Evolutionary conservation across 305 asterid genomes (phyloP).

Genomic region (Fraxinus angustifolia): DNA sequence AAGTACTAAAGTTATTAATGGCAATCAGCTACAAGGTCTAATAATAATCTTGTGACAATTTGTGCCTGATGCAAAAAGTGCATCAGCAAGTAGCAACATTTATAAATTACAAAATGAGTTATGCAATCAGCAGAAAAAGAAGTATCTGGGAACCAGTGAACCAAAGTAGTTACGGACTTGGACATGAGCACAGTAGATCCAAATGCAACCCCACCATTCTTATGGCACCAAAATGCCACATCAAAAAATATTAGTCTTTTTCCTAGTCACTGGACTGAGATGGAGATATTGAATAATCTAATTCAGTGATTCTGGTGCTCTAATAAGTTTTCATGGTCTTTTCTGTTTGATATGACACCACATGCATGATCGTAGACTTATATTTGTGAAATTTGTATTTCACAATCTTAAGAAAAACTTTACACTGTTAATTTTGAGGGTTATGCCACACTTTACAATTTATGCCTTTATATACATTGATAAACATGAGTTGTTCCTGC

Average conservation of each 20-base stretch:
- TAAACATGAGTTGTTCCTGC: not conserved
- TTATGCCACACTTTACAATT: not conserved
- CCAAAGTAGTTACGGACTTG: not conserved
- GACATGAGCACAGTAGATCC: not conserved
- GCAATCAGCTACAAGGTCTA: not conserved
- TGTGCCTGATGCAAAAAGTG: not conserved
- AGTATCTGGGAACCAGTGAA: not conserved
- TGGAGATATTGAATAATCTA: not conserved
- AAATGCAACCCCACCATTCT: not conserved
- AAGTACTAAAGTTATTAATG: not conserved
- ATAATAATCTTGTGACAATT: not conserved
- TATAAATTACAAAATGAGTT: not conserved
- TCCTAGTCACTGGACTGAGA: not conserved
- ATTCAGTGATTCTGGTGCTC: not conserved
- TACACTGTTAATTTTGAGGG: not conserved
- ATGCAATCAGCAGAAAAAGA: not conserved
- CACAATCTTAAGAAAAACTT: not conserved
- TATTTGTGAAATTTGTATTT: not conserved
- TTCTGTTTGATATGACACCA: not conserved
- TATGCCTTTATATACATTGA: not conserved
- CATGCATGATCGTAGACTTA: not conserved
- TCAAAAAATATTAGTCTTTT: not conserved
- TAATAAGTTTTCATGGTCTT: not conserved
- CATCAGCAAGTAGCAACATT: not conserved
- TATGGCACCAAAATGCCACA: not conserved